These are phyloP conservation scores for Auxenochlorella protothecoides DNA, from an alignment of 139 green algal genomes.

Conservation along the genomic window DNA sequence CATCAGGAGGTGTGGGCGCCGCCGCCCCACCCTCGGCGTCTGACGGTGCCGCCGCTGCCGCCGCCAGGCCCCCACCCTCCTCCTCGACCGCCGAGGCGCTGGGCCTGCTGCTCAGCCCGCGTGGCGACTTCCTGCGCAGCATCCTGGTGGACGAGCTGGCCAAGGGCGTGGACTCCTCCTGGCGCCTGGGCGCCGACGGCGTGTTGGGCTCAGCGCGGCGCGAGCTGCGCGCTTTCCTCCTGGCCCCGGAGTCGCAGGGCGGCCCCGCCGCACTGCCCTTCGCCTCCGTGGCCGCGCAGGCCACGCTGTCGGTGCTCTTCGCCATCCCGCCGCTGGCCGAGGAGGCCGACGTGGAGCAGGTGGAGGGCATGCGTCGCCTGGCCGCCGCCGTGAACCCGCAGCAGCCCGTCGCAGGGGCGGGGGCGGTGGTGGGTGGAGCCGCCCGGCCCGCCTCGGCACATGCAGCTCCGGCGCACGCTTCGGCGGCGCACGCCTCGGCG, in stretches of 20 bases:
- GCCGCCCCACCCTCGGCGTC: background rate
- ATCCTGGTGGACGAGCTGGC: constrained; percentile 78
- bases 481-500: background rate
- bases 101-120: constrained; percentile 57
- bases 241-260: background rate
- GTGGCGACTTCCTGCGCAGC: constrained; percentile 59
- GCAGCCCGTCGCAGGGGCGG: background rate
- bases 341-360: constrained; percentile 20
- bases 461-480: background rate
- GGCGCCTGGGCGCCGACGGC: constrained; percentile 45
- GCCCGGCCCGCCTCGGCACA: background rate
- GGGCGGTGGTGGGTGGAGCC: background rate
- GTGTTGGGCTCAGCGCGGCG: constrained; percentile 13
- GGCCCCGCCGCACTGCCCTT: background rate
- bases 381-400: constrained; percentile 3
- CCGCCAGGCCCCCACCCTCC: background rate
- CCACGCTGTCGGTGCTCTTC: constrained; percentile 22
- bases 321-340: constrained; percentile 26
- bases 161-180: constrained; percentile 67
- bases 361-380: constrained; percentile 33
- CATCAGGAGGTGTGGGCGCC: background rate
- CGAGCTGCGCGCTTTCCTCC: constrained; percentile 1
- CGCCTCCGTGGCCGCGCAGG: background rate
- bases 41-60: background rate
- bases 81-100: constrained; percentile 39